Percentiles rank a stretch among this genome's conserved stretches.
Conservation (phyloP, 2,329 filamentous ascomycete species). For the Cytospora piceicola region DNA sequence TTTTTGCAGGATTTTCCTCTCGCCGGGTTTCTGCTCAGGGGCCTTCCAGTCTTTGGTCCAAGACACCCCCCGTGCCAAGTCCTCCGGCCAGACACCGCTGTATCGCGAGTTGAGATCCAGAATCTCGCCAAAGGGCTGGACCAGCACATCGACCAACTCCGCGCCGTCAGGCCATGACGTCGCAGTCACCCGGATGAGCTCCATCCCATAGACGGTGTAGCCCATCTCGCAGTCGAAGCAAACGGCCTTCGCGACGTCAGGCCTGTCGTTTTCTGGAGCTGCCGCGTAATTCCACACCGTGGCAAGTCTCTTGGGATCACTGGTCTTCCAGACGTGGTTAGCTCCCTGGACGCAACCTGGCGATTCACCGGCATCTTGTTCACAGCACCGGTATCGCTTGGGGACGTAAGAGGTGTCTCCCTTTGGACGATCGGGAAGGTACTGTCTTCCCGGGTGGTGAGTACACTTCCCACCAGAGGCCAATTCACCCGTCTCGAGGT, state of each 20-base stretch:
- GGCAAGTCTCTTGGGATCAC: constrained; percentile 75
- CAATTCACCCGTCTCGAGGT: constrained; percentile 74
- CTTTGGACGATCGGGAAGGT: constrained; percentile 60
- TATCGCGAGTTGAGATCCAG: constrained; percentile 91
- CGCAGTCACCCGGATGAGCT: constrained; percentile 87
- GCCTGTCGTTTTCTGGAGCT: constrained; percentile 69
- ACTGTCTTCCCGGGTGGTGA: constrained; percentile 77
- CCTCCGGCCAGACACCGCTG: constrained; percentile 81
- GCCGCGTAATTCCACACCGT: constrained; percentile 76
- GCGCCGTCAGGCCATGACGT: constrained; percentile 82
- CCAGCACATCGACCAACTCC: constrained; percentile 79
- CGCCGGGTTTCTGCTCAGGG: constrained; percentile 33
- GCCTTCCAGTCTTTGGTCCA: constrained; percentile 46
- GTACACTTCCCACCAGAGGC: constrained; percentile 77
- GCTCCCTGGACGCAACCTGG: constrained; percentile 72
- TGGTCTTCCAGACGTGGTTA: constrained; percentile 87
- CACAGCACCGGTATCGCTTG: constrained; percentile 78
- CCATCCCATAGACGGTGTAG: constrained; percentile 85
- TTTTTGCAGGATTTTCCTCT: constrained; percentile 62
- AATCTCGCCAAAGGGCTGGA: constrained; percentile 80
- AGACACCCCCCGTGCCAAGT: constrained; percentile 70
- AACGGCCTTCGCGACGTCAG: constrained; percentile 63
- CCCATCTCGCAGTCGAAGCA: constrained; percentile 98
- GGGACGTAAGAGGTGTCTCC: constrained; percentile 61
- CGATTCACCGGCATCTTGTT: constrained; percentile 71